Evolutionary conservation across 169 alveolate species (phyloP).

Genomic region (Plasmodium cynomolgi): DNA sequence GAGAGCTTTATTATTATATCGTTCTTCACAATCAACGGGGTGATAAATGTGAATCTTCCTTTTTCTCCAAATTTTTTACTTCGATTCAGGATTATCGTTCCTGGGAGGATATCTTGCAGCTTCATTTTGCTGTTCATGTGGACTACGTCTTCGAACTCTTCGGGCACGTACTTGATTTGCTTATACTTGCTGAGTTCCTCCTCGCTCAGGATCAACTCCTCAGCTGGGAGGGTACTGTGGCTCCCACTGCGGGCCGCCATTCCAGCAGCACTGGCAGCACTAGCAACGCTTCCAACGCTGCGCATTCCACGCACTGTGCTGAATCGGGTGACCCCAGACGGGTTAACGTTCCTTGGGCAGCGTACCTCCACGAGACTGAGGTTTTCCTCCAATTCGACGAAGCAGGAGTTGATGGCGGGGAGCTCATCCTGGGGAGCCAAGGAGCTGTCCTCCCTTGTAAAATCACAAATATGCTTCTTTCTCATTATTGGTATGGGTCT

Average conservation of each 20-base stretch:
- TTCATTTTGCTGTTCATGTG: conserved; percentile 6
- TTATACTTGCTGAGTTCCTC: conserved; percentile 45
- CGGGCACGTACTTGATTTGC: conserved; percentile 49
- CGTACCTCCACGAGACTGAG: conserved; percentile 19
- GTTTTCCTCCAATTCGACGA: conserved; percentile 27
- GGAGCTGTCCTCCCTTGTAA: conserved; percentile 32
- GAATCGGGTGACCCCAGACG: not conserved
- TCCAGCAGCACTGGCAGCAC: not conserved
- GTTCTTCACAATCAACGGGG: conserved; percentile 46
- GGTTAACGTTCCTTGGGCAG: conserved; percentile 29
- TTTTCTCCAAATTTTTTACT: conserved; percentile 18
- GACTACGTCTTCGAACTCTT: conserved; percentile 30
- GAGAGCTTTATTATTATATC: conserved; percentile 14
- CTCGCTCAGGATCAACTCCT: not conserved
- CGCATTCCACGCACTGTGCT: not conserved
- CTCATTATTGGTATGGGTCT: conserved; percentile 8
- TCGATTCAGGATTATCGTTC: conserved; percentile 31
- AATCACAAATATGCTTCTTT: conserved; percentile 53
- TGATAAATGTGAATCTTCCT: conserved; percentile 37
- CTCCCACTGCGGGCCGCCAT: not conserved
- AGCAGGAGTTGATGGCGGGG: conserved; percentile 19
- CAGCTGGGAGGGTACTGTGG: not conserved
- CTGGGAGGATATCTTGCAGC: conserved; percentile 59
- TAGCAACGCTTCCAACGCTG: not conserved
- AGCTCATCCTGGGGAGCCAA: not conserved